These are phyloP conservation scores for Aurifilum marmelostoma DNA, from an alignment of 2,329 filamentous ascomycete genomes.

Conservation along the genomic window DNA sequence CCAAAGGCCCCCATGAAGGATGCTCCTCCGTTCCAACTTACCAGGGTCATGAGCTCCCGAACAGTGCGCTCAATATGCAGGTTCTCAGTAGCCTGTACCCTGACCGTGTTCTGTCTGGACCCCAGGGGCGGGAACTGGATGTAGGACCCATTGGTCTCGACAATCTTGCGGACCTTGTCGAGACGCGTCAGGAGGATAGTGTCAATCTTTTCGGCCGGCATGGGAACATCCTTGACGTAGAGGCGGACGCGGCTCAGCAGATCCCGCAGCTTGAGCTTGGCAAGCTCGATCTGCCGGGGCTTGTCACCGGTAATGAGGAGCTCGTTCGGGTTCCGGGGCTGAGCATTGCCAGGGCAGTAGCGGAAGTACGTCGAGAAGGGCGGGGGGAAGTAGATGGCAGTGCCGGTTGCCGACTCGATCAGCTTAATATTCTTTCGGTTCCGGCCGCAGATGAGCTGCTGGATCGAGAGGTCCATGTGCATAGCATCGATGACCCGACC, in stretches of 20 bases:
- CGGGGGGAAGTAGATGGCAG: conserved; percentile 96
- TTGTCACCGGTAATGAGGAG: conserved; percentile 95
- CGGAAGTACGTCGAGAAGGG: conserved; percentile 91
- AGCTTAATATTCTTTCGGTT: conserved; percentile 97
- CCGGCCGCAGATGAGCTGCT: conserved; percentile 89
- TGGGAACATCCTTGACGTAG: conserved; percentile 88
- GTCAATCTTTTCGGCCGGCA: conserved; percentile 91
- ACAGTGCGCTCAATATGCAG: conserved; percentile 94
- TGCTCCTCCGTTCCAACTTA: conserved; percentile 49
- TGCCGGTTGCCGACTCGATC: conserved; percentile 93
- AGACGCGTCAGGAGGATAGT: conserved; percentile 87
- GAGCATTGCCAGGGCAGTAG: conserved; percentile 82
- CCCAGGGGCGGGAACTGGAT: conserved; percentile 89
- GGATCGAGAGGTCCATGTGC: conserved; percentile 82
- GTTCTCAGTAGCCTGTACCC: conserved; percentile 91
- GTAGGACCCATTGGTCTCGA: conserved; percentile 94
- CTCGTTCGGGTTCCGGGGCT: conserved; percentile 81
- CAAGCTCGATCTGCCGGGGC: conserved; percentile 79
- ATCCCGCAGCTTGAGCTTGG: conserved; percentile 90
- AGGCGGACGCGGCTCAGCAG: conserved; percentile 79
- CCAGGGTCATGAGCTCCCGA: conserved; percentile 91
- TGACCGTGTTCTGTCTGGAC: conserved; percentile 79
- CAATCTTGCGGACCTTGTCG: conserved; percentile 97
- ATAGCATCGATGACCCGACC: conserved; percentile 76
- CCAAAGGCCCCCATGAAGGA: background rate